These are phyloP conservation scores for Tremella yokohamensis DNA, from an alignment of 768 basidiomycete genomes.

Conservation along the genomic window DNA sequence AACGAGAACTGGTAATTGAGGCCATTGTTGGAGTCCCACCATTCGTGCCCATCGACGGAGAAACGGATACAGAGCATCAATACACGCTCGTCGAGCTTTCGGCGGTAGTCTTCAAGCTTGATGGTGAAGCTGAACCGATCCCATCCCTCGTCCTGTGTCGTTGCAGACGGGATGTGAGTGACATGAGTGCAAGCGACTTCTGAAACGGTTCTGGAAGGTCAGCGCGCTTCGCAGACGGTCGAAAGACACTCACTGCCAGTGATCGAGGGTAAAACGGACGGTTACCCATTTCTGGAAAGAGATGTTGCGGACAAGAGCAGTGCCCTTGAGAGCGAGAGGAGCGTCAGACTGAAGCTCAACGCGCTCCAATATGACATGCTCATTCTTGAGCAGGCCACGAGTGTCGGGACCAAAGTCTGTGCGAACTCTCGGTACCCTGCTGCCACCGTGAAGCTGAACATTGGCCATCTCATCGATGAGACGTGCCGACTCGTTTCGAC, in stretches of 20 bases:
- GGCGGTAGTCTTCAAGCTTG: conserved; percentile 50
- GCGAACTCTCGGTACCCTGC: conserved; percentile 40
- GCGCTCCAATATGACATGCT: conserved; percentile 53
- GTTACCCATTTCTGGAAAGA: conserved; percentile 82
- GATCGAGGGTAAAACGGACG: conserved; percentile 86
- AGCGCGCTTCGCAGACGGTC: conserved; percentile 5
- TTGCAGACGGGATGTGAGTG: conserved; percentile 42
- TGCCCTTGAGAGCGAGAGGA: conserved; percentile 61
- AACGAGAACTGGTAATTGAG: conserved; percentile 50
- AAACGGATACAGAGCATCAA: conserved; percentile 48
- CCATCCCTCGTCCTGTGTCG: conserved; percentile 50
- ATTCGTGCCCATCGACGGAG: conserved; percentile 47
- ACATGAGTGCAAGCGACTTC: conserved; percentile 48
- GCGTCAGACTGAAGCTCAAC: conserved; percentile 50
- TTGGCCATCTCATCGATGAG: conserved; percentile 39
- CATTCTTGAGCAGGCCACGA: conserved; percentile 27
- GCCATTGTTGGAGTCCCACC: conserved; percentile 51
- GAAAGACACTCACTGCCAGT: conserved; percentile 63
- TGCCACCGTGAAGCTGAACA: conserved; percentile 38
- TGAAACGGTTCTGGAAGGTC: conserved; percentile 44
- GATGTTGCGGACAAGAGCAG: conserved; percentile 74
- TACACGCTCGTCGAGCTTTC: conserved; percentile 48
- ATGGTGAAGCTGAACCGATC: conserved; percentile 49
- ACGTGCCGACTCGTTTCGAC: conserved; percentile 40
- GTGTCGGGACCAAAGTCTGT: conserved; percentile 46